Evolutionary conservation across 2,329 filamentous ascomycete species (phyloP).

Genomic region (Laburnicola sp.): DNA sequence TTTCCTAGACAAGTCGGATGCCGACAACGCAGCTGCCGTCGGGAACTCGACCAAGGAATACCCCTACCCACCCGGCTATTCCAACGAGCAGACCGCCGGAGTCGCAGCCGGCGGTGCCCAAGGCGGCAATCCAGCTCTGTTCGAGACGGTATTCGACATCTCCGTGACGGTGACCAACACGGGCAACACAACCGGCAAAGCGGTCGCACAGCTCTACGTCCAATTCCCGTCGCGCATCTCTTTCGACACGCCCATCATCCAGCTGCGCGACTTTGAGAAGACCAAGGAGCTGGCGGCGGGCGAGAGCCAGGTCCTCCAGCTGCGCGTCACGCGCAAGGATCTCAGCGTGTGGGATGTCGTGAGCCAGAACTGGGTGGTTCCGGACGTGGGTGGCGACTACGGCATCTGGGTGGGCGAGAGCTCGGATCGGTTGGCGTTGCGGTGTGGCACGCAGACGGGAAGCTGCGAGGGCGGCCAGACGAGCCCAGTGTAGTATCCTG

Average conservation of each 20-base stretch:
- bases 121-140: conserved; percentile 64
- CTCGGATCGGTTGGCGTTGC: conserved; percentile 56
- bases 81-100: conserved; percentile 54
- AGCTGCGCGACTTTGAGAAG: conserved; percentile 67
- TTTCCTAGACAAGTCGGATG: conserved; percentile 60
- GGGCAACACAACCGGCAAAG: conserved; percentile 56
- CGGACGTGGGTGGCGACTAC: conserved; percentile 39
- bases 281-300: conserved; percentile 53
- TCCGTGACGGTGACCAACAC: conserved; percentile 64
- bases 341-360: conserved; percentile 66
- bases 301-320: conserved; percentile 52
- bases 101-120: conserved; percentile 57
- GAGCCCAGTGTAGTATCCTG: conserved; percentile 27
- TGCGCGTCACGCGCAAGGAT: conserved; percentile 62
- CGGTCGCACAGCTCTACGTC: conserved; percentile 62
- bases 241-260: conserved; percentile 62
- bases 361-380: conserved; percentile 61
- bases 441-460: conserved; percentile 50
- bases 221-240: conserved; percentile 58
- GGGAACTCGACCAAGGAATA: conserved; percentile 55
- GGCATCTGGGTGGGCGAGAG: conserved; percentile 63
- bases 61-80: conserved; percentile 68
- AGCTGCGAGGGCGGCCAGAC: conserved; percentile 23
- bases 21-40: conserved; percentile 34
- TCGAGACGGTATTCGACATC: conserved; percentile 63